phyloP scores from a whole-genome alignment of 2,329 filamentous ascomycete genomes.

The Escovopsis sp. region DNA sequence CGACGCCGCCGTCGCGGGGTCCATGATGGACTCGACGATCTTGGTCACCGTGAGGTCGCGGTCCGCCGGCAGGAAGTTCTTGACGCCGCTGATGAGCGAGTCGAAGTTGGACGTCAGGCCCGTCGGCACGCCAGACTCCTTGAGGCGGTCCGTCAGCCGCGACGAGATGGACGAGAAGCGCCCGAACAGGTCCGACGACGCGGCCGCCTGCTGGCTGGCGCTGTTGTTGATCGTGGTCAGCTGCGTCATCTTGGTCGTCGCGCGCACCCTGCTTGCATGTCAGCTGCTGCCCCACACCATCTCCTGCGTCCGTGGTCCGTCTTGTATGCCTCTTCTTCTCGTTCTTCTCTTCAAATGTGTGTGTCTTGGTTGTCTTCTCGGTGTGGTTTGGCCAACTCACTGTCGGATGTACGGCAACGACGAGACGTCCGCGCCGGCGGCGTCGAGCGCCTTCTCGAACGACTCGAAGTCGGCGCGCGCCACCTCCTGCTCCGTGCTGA shows the following conservation, averaged over 20 bases:
- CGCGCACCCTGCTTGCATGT: slow-evolving; percentile 50
- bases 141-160: slow-evolving; percentile 83
- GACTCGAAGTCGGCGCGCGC: slow-evolving; percentile 67
- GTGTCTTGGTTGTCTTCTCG: neutral
- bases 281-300: slow-evolving; percentile 8
- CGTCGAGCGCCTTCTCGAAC: slow-evolving; percentile 71
- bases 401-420: slow-evolving; percentile 77
- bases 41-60: slow-evolving; percentile 94
- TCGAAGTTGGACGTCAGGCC: slow-evolving; percentile 69
- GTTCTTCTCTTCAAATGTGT: neutral
- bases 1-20: slow-evolving; percentile 75
- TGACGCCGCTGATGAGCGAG: slow-evolving; percentile 86
- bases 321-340: too few relatives aligned
- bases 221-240: slow-evolving; percentile 79
- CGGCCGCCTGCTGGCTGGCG: slow-evolving; percentile 40
- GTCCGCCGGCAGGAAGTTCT: slow-evolving; percentile 94
- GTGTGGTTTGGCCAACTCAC: slow-evolving; percentile 39
- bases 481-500: slow-evolving; percentile 85
- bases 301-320: neutral
- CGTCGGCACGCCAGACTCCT: slow-evolving; percentile 68
- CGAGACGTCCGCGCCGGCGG: slow-evolving; percentile 60
- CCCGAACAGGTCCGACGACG: slow-evolving; percentile 69
- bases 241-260: slow-evolving; percentile 96
- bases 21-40: slow-evolving; percentile 97
- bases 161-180: slow-evolving; percentile 87